phyloP scores from a whole-genome alignment of 208 protist genomes.

The Strigomonas oncopelti region DNA sequence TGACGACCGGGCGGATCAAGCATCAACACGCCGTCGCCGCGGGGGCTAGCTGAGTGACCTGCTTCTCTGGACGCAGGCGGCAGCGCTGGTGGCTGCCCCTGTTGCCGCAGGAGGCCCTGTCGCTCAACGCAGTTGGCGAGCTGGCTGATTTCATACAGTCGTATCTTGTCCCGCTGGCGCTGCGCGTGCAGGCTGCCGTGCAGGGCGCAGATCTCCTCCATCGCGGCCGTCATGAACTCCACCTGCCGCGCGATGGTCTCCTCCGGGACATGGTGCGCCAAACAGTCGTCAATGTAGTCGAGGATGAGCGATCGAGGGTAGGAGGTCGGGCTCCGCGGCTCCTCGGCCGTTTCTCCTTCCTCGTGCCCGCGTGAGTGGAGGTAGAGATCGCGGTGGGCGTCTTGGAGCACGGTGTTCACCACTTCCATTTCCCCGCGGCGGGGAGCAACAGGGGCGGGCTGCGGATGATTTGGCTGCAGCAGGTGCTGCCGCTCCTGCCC shows the following conservation, averaged over 20 bases:
- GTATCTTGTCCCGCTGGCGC: slow-evolving; percentile 51
- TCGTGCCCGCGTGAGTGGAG: not conserved
- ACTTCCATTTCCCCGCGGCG: not conserved
- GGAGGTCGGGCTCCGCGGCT: not conserved
- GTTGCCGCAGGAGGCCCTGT: slow-evolving; percentile 19
- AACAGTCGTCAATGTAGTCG: slow-evolving; percentile 73
- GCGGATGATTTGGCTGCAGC: too few species aligned
- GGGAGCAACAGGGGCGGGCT: too few species aligned
- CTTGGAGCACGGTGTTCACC: not conserved
- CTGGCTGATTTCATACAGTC: slow-evolving; percentile 51
- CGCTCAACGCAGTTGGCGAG: slow-evolving; percentile 51
- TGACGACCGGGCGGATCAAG: too few species aligned
- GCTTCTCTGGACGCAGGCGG: too few species aligned
- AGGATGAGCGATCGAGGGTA: slow-evolving; percentile 10
- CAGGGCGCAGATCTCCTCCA: slow-evolving; percentile 61
- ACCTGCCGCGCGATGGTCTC: slow-evolving; percentile 69
- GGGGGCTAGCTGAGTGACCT: too few species aligned
- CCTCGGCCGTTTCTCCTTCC: not conserved
- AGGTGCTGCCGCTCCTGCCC: not conserved
- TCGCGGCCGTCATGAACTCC: slow-evolving; percentile 70
- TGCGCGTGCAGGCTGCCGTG: slow-evolving; percentile 53
- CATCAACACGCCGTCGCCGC: too few species aligned
- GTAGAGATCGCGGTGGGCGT: not conserved
- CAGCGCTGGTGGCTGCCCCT: not conserved
- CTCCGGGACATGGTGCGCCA: slow-evolving; percentile 51